phyloP scores from a whole-genome alignment of 2,329 filamentous ascomycete genomes.

The Bimuria novae-zelandiae region DNA sequence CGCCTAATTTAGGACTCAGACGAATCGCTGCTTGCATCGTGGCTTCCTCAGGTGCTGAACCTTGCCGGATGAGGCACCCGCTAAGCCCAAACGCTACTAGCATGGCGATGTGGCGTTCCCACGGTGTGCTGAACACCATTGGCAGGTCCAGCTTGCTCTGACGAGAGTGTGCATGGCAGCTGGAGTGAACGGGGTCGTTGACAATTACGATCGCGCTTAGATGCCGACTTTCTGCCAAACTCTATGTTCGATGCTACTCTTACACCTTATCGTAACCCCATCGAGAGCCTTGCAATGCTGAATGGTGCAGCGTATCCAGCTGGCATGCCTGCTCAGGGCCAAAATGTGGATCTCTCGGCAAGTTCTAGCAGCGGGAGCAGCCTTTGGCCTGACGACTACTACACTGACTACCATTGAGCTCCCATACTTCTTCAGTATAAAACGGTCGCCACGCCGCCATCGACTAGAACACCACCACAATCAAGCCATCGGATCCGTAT shows the following conservation, averaged over 20 bases:
- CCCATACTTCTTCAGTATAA: slow-evolving; percentile 31
- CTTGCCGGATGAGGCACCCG: slow-evolving; percentile 33
- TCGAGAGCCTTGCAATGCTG: slow-evolving; percentile 37
- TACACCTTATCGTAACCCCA: slow-evolving; percentile 35
- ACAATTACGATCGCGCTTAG: slow-evolving; percentile 29
- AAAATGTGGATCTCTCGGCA: slow-evolving; percentile 44
- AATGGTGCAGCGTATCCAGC: slow-evolving; percentile 41
- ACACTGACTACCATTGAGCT: slow-evolving; percentile 31
- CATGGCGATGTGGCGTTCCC: slow-evolving; percentile 32
- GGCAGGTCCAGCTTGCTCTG: slow-evolving; percentile 25
- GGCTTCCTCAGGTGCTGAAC: slow-evolving; percentile 24
- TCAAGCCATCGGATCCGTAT: slow-evolving; percentile 20
- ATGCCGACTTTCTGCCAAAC: slow-evolving; percentile 23
- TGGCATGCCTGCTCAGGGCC: slow-evolving; percentile 40
- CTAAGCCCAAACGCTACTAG: slow-evolving; percentile 31
- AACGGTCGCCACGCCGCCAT: slow-evolving; percentile 41
- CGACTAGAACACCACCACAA: slow-evolving; percentile 26
- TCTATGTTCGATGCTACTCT: slow-evolving; percentile 33
- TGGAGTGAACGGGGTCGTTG: slow-evolving; percentile 1
- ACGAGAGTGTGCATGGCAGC: slow-evolving; percentile 4
- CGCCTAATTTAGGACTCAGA: slow-evolving; percentile 34
- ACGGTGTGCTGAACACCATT: slow-evolving; percentile 33
- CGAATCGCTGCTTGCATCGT: slow-evolving; percentile 30
- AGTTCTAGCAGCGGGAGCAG: slow-evolving; percentile 43
- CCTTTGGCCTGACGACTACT: slow-evolving; percentile 32